Percentiles rank a stretch among this genome's conserved stretches.
phyloP scores from a whole-genome alignment of 176 grass and related monocot species.

The Echinochloa phyllopogon region DNA sequence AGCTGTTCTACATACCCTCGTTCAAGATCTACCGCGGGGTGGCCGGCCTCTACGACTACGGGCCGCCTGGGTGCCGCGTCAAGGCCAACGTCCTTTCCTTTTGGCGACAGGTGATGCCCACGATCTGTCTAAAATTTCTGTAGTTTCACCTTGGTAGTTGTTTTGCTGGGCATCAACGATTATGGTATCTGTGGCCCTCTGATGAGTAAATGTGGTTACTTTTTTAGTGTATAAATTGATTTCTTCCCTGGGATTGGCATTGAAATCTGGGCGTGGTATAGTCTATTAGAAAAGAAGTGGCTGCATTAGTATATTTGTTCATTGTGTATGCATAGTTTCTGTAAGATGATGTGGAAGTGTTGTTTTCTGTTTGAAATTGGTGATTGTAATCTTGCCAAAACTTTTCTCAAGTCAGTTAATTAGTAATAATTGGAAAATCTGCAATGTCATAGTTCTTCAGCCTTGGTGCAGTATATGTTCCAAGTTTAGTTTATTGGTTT shows the following conservation, averaged over 20 bases:
- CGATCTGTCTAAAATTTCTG: background rate
- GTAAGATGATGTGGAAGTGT: too few species aligned
- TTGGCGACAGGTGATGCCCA: constrained; percentile 69
- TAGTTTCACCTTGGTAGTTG: too few species aligned
- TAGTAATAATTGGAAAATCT: background rate
- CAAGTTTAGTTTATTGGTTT: background rate
- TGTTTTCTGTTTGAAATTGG: background rate
- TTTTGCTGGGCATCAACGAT: background rate
- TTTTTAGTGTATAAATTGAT: background rate
- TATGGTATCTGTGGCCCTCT: background rate
- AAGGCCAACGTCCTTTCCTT: constrained; percentile 81
- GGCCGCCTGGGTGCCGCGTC: constrained; percentile 76
- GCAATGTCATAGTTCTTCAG: background rate
- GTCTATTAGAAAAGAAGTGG: background rate
- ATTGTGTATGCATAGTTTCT: background rate
- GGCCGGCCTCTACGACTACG: constrained; percentile 85
- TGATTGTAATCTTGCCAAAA: background rate
- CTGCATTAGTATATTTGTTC: background rate
- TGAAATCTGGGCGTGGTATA: background rate
- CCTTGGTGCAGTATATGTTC: background rate
- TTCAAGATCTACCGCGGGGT: constrained; percentile 93
- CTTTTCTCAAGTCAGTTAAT: background rate
- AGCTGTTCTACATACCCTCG: constrained; percentile 80
- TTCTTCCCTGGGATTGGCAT: background rate
- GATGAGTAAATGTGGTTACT: background rate